Percentiles rank a stretch among this genome's conserved stretches.
These are phyloP conservation scores for Tilletia horrida DNA, from an alignment of 1,284 basidiomycete genomes.

Conservation along the genomic window DNA sequence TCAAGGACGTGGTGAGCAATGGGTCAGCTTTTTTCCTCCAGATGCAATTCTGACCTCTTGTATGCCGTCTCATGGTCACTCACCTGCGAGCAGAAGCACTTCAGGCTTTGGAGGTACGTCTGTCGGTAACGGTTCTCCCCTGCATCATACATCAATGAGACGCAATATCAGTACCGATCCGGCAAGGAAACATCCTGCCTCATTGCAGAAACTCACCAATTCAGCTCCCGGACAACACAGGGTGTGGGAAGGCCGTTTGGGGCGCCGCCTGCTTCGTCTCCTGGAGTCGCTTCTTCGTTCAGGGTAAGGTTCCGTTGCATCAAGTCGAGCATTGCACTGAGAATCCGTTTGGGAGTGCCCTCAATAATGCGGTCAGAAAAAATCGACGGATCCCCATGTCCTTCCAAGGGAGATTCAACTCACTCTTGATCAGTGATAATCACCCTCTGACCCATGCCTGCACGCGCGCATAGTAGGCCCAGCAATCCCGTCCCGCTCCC, in stretches of 20 bases:
- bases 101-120: slow-evolving; percentile 60
- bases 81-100: slow-evolving; percentile 56
- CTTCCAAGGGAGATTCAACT: slow-evolving; percentile 55
- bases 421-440: slow-evolving; percentile 87
- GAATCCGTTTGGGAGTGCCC: too few relatives aligned
- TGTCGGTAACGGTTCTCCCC: slow-evolving; percentile 54
- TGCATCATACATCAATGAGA: not conserved
- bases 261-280: slow-evolving; percentile 9
- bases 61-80: not conserved
- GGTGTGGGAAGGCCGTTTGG: not conserved
- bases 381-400: not conserved
- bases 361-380: too few relatives aligned
- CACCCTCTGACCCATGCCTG: slow-evolving; percentile 60
- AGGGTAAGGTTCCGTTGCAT: slow-evolving; percentile 43
- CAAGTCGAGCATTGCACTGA: slow-evolving; percentile 40
- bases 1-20: not conserved
- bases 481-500: slow-evolving; percentile 84
- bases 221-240: slow-evolving; percentile 32
- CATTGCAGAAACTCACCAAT: slow-evolving; percentile 26
- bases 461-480: slow-evolving; percentile 72
- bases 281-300: slow-evolving; percentile 22
- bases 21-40: not conserved
- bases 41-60: too few relatives aligned
- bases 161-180: not conserved
- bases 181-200: too few relatives aligned